Conservation (phyloP, 2,329 filamentous ascomycete species). For the Berkeleyomyces rouxiae region DNA sequence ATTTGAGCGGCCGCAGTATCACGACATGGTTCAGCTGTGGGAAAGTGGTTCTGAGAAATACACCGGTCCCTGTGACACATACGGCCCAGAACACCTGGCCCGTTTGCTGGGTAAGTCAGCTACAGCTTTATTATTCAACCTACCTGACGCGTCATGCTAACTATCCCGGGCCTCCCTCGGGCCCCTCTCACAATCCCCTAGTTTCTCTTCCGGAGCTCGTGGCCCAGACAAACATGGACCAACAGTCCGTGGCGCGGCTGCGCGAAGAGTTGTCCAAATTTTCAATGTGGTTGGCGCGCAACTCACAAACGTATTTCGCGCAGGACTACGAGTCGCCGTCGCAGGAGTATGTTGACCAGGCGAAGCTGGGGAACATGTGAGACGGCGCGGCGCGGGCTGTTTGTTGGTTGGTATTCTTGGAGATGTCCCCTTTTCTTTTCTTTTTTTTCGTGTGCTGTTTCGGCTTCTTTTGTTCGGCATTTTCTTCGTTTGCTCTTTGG, state of each 20-base stretch:
- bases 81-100: constrained; percentile 82
- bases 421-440: background rate
- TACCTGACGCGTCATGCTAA: background rate
- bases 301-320: constrained; percentile 62
- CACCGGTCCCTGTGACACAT: constrained; percentile 63
- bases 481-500: background rate
- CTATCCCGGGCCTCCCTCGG: background rate
- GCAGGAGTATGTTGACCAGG: constrained; percentile 55
- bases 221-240: constrained; percentile 95
- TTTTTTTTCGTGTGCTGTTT: background rate
- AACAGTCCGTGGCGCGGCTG: constrained; percentile 72
- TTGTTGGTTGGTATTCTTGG: background rate
- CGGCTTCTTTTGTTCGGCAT: background rate
- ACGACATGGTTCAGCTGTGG: constrained; percentile 57
- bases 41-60: constrained; percentile 43
- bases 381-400: background rate
- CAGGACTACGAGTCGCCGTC: constrained; percentile 57
- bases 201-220: constrained; percentile 85
- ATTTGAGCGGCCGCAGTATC: constrained; percentile 81
- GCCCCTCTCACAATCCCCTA: constrained; percentile 22
- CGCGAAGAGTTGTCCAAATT: constrained; percentile 81
- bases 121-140: background rate
- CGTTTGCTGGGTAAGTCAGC: constrained; percentile 66
- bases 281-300: constrained; percentile 66
- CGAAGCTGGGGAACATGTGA: constrained; percentile 21